Evolutionary conservation across 108 stramenopile genomes (phyloP), one percentile per base, ranked within the genome.

Genomic region (Ochromonas danica): DNA sequence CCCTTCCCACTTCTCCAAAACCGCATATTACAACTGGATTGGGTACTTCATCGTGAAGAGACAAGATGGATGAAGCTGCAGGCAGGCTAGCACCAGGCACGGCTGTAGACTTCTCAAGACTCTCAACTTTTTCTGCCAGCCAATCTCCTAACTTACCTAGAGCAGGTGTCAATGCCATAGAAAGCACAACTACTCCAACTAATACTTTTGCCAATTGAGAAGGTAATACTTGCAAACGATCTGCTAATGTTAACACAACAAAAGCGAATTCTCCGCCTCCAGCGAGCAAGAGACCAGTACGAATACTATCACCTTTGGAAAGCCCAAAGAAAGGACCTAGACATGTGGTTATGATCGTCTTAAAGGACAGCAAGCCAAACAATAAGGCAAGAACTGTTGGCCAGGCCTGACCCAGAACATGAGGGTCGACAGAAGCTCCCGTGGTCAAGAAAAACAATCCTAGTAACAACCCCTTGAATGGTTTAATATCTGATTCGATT

Each of bases 191-290:
- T 61, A 84, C 83, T n/a, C 90, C 89, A 27, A 87, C 88, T 39
- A 92, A 74, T 0, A 92, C 71, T 31, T 85, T 88, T 27, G 87
- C 88, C 36, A 89, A 30, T 6, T 70, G 77, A 39, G 67, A 78
- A 6, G 87, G 86, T 27, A 92, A 78, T n/a, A 90, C 88, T 22
- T 82, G 88, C 39, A 90, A 79, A 33, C 90, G 83, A 71, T 88
- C 61, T 17, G 91, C 91, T 38, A 92, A 43, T 42, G 89, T 89
- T 79, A 92, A 92, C 3, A 92, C 72, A 41, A 92, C 89, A 71
- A 92, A 89, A 28, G 91, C 89, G 75, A 92, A 92, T 61, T 92
- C 91, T 36, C 91, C 90, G 89, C 43, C 91, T 88, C 6, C 90
- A 88, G 39, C 88, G 86, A 2, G 89, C 71, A 35, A 80, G 0